Evolutionary conservation across 352 stramenopile genomes (phyloP).

Genomic region (Phytophthora podocarpi): DNA sequence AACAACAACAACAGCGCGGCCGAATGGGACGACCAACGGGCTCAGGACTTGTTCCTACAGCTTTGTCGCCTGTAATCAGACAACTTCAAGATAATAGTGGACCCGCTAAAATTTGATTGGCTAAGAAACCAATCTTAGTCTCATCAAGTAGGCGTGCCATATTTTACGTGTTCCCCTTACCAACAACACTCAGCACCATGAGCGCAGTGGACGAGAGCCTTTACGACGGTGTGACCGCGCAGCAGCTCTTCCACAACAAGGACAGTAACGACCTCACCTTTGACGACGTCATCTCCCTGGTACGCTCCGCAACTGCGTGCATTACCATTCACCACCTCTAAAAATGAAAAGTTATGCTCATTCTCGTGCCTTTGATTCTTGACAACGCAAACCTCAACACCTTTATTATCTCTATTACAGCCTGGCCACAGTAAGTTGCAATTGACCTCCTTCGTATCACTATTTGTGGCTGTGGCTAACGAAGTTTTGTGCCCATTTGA

Average conservation of each 20-base stretch:
- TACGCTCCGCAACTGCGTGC: conserved; percentile 28
- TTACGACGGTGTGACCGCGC: conserved; percentile 69
- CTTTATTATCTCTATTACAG: conserved; percentile 20
- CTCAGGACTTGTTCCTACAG: conserved; percentile 70
- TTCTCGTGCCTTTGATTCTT: conserved; percentile 4
- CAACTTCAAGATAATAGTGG: conserved; percentile 25
- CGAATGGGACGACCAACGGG: conserved; percentile 64
- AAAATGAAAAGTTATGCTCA: conserved; percentile 17
- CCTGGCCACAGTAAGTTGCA: conserved; percentile 67
- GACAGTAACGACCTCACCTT: conserved; percentile 81
- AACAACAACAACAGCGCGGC: conserved; percentile 11
- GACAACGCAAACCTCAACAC: not conserved
- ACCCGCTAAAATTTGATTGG: conserved; percentile 14
- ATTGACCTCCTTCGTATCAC: not conserved
- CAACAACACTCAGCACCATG: conserved; percentile 2
- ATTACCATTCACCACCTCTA: not conserved
- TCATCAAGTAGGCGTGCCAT: conserved; percentile 12
- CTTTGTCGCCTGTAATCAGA: conserved; percentile 44
- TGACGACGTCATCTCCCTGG: conserved; percentile 87
- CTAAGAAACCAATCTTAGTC: conserved; percentile 11
- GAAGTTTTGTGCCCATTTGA: not conserved
- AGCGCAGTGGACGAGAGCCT: conserved; percentile 42
- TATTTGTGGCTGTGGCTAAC: not conserved
- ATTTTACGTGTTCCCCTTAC: not conserved
- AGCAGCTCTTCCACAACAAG: conserved; percentile 75